A percentile compares a stretch with the other conserved stretches of the same genome.
Evolutionary conservation across 495 filamentous ascomycete genomes (phyloP).

Genomic region (Pyronema domesticum): DNA sequence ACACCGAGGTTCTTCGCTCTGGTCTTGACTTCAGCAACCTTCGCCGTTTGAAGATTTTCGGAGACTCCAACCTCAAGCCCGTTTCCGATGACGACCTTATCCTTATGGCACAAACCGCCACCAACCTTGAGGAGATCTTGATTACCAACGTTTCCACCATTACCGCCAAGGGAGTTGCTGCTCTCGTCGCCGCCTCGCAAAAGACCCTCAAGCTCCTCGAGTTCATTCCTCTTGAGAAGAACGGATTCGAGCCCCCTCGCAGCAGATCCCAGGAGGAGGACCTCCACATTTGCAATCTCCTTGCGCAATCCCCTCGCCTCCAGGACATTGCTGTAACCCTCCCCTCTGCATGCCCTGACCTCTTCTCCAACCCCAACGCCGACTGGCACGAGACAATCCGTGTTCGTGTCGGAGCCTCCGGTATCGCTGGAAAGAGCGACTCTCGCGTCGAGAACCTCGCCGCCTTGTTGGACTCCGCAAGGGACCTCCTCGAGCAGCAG

Average conservation of each 20-base stretch:
- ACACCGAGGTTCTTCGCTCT: constrained; percentile 12
- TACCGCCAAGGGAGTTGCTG: constrained; percentile 33
- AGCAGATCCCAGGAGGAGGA: constrained; percentile 25
- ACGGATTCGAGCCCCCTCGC: constrained; percentile 33
- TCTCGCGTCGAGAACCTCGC: constrained; percentile 13
- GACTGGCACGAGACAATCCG: constrained; percentile 33
- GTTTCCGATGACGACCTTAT: constrained; percentile 33
- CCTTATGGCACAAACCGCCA: constrained; percentile 33
- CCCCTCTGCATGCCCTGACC: constrained; percentile 31
- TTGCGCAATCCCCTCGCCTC: constrained; percentile 31
- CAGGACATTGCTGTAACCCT: constrained; percentile 33
- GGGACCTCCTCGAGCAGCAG: constrained; percentile 26
- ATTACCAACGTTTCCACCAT: constrained; percentile 35
- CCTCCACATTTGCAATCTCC: constrained; percentile 29
- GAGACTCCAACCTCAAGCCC: constrained; percentile 35
- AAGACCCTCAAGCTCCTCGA: constrained; percentile 34
- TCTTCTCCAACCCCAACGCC: constrained; percentile 31
- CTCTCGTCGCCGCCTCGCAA: constrained; percentile 31
- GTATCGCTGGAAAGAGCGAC: not conserved
- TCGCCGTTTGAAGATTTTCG: constrained; percentile 35
- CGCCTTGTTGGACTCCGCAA: constrained; percentile 28
- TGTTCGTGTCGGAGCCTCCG: constrained; percentile 27
- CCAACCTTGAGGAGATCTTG: constrained; percentile 33
- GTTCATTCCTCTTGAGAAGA: constrained; percentile 33
- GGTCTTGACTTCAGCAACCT: constrained; percentile 31